phyloP scores from a whole-genome alignment of 352 stramenopile genomes.

The Phytopythium oedochilum region DNA sequence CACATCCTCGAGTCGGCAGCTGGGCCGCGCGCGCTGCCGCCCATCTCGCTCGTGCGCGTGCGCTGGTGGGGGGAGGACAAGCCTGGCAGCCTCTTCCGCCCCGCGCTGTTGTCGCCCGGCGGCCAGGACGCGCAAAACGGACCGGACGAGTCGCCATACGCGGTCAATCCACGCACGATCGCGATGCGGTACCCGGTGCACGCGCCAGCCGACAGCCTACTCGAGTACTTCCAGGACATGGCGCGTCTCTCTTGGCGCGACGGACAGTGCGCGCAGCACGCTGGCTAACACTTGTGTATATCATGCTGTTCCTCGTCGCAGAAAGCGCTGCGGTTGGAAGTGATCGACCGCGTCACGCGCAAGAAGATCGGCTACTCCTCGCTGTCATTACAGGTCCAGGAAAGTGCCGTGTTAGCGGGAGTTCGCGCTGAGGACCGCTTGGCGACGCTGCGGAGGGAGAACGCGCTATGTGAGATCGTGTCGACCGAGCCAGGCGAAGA shows the following conservation, averaged over 20 bases:
- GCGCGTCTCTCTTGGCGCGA: constrained; percentile 7
- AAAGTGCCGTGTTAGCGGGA: background rate
- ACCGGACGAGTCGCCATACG: background rate
- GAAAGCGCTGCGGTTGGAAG: constrained; percentile 47
- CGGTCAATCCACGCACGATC: constrained; percentile 16
- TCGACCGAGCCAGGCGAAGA: constrained; percentile 3
- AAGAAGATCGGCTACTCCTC: constrained; percentile 31
- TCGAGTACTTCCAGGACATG: constrained; percentile 60
- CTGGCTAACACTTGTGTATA: background rate
- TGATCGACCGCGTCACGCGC: constrained; percentile 46
- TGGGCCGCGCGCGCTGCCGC: constrained; percentile 20
- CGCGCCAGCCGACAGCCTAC: constrained; percentile 24
- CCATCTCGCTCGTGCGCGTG: constrained; percentile 36
- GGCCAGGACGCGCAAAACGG: constrained; percentile 1
- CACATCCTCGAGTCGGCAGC: constrained; percentile 34
- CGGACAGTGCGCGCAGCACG: no score
- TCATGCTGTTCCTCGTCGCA: constrained; percentile 4
- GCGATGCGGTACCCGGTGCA: constrained; percentile 41
- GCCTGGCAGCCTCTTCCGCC: constrained; percentile 44
- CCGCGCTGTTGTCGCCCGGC: constrained; percentile 11
- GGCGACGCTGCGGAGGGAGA: constrained; percentile 17
- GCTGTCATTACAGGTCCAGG: constrained; percentile 14
- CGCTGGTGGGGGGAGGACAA: constrained; percentile 54
- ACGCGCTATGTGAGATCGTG: constrained; percentile 40
- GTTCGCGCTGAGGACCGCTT: constrained; percentile 20